phyloP scores from a whole-genome alignment of 139 green algal genomes.

The Picochlorum sp. region DNA sequence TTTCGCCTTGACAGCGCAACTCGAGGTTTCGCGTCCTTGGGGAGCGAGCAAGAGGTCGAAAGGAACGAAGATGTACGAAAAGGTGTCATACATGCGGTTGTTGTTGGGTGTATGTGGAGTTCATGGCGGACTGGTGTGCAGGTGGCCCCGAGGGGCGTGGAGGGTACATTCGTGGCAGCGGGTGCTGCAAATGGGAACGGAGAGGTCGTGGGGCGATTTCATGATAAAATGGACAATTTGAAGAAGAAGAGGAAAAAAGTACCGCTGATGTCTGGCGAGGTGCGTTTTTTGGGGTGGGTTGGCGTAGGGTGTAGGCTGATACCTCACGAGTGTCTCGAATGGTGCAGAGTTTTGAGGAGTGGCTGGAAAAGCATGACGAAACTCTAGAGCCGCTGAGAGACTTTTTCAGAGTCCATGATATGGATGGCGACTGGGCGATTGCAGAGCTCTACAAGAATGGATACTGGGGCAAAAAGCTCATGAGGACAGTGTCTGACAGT shows the following conservation, averaged over 20 bases:
- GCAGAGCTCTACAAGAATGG: constrained; percentile 8
- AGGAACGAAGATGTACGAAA: too few species aligned
- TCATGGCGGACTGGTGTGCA: too few species aligned
- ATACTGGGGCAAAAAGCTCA: constrained; percentile 5
- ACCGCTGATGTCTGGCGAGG: constrained; percentile 6
- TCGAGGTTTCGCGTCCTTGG: too few species aligned
- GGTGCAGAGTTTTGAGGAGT: constrained; percentile 8
- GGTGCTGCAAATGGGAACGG: too few species aligned
- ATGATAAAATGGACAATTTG: not conserved
- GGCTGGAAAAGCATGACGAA: constrained; percentile 1
- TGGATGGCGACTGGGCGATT: not conserved
- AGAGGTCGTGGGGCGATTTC: not conserved
- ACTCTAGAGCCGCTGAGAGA: not conserved
- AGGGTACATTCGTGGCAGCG: too few species aligned
- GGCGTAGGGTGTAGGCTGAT: not conserved
- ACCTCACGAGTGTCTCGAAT: not conserved
- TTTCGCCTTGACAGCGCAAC: too few species aligned
- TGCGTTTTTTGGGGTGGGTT: constrained; percentile 8
- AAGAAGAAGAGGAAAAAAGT: constrained; percentile 2
- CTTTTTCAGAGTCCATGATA: constrained; percentile 4
- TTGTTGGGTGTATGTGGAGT: too few species aligned
- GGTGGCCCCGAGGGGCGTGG: too few species aligned
- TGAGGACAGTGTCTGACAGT: constrained; percentile 1
- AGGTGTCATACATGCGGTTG: too few species aligned
- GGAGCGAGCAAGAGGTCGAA: too few species aligned